A percentile compares a stretch with the other conserved stretches of the same genome.
Conservation (phyloP, 768 basidiomycete species). For the Paxillus rubicundulus region DNA sequence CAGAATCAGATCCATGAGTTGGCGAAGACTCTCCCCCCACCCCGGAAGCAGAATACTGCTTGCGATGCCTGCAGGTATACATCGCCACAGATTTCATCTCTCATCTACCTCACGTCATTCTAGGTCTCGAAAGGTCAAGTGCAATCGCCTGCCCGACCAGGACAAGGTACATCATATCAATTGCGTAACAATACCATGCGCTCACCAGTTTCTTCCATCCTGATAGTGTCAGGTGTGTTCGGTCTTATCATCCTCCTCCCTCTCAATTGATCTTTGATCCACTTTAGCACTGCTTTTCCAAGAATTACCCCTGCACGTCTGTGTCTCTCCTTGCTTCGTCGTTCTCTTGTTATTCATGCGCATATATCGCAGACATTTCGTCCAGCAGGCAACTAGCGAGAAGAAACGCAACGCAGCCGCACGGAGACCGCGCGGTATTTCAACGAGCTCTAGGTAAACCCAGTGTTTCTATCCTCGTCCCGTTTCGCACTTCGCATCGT, state of each 20-base stretch:
- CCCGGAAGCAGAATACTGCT: conserved; percentile 89
- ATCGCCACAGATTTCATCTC: not conserved
- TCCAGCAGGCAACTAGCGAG: conserved; percentile 83
- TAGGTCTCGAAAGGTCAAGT: conserved; percentile 87
- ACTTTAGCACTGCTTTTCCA: conserved; percentile 73
- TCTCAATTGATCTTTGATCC: conserved; percentile 10
- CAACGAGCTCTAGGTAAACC: conserved; percentile 48
- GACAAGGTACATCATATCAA: conserved; percentile 59
- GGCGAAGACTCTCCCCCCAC: conserved; percentile 77
- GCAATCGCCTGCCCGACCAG: conserved; percentile 76
- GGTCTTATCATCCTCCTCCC: conserved; percentile 10
- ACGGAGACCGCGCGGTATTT: conserved; percentile 67
- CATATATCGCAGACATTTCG: conserved; percentile 54
- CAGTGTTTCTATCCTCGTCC: not conserved
- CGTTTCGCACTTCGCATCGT: conserved; percentile 7
- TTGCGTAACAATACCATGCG: conserved; percentile 1
- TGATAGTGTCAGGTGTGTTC: conserved; percentile 63
- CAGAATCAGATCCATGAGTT: conserved; percentile 84
- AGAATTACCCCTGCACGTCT: conserved; percentile 92
- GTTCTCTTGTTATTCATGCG: conserved; percentile 17
- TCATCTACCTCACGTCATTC: conserved; percentile 7
- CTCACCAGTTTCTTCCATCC: conserved; percentile 17
- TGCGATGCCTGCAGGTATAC: conserved; percentile 87
- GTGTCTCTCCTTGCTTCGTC: conserved; percentile 33
- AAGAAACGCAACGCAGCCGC: conserved; percentile 65